Percentiles rank a stretch among this genome's conserved stretches.
Evolutionary conservation across 805 yeast species (phyloP).

Genomic region (Candida lessepsii): DNA sequence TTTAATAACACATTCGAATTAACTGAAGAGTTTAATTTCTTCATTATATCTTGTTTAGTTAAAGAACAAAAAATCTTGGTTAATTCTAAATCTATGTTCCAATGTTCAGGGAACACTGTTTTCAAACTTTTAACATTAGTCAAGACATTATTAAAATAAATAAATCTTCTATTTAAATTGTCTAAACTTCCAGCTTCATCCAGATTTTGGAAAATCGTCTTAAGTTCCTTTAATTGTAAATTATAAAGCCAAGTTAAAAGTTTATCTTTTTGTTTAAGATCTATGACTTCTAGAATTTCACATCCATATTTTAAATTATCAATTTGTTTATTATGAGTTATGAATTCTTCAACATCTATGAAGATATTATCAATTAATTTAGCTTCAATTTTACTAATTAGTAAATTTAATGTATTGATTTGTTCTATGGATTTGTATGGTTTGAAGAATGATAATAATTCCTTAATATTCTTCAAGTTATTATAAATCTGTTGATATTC

Average conservation of each 20-base stretch:
- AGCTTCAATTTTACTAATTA: slow-evolving; percentile 57
- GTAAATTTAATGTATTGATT: slow-evolving; percentile 62
- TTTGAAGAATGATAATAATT: slow-evolving; percentile 68
- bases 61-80: slow-evolving; percentile 61
- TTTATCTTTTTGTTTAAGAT: slow-evolving; percentile 53
- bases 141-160: slow-evolving; percentile 74
- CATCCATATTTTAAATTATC: slow-evolving; percentile 61
- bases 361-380: slow-evolving; percentile 67
- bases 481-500: slow-evolving; percentile 57
- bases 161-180: slow-evolving; percentile 75
- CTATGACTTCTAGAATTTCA: slow-evolving; percentile 64
- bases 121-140: slow-evolving; percentile 54
- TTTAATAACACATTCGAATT: slow-evolving; percentile 63
- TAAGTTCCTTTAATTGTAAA: slow-evolving; percentile 68
- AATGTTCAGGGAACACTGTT: slow-evolving; percentile 60
- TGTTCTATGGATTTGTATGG: slow-evolving; percentile 82
- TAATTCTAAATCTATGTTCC: slow-evolving; percentile 69
- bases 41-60: slow-evolving; percentile 62
- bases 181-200: slow-evolving; percentile 97
- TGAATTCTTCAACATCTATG: slow-evolving; percentile 61
- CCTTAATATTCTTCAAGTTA: slow-evolving; percentile 68
- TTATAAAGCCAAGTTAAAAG: slow-evolving; percentile 73
- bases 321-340: slow-evolving; percentile 24
- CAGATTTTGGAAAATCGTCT: slow-evolving; percentile 65
- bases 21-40: slow-evolving; percentile 27